phyloP scores from a whole-genome alignment of 1,139 yeast species.

The Yamadazyma atlantica region DNA sequence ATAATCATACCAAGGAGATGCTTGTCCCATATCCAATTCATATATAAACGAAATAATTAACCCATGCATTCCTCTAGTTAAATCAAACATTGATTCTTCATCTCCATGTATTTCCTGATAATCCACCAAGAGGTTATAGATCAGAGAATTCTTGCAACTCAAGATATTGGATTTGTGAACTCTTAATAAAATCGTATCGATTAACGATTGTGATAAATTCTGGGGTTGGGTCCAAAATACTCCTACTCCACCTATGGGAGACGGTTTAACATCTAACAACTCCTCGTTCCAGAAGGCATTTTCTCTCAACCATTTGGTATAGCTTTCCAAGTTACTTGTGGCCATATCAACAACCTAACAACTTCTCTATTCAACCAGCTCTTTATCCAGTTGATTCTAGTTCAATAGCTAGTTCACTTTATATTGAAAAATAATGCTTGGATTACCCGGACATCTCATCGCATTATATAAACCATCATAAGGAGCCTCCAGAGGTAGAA shows the following conservation, averaged over 20 bases:
- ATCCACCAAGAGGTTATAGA: conserved; percentile 68
- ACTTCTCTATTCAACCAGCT: no score
- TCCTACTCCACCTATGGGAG: conserved; percentile 69
- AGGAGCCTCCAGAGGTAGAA: conserved; percentile 2
- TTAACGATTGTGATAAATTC: conserved; percentile 25
- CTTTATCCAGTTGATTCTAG: no score
- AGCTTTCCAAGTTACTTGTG: conserved; percentile 6
- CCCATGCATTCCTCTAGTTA: conserved; percentile 57
- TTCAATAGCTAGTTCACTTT: no score
- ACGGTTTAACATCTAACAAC: conserved; percentile 43
- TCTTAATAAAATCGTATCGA: conserved; percentile 33
- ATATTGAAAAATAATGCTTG: no score
- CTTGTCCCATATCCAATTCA: conserved; percentile 51
- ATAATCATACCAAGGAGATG: conserved; percentile 78
- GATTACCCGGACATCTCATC: conserved; percentile 1
- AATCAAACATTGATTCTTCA: conserved; percentile 26
- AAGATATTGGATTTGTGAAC: conserved; percentile 55
- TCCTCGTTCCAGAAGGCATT: conserved; percentile 52
- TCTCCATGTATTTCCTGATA: conserved; percentile 24
- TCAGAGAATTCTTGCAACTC: conserved; percentile 58
- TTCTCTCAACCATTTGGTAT: conserved; percentile 43
- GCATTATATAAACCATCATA: conserved; percentile 3
- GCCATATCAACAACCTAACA: conserved; percentile 3
- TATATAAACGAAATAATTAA: conserved; percentile 70
- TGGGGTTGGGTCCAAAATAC: conserved; percentile 51